Evolutionary conservation across 2,329 filamentous ascomycete species (phyloP).

Genomic region (Hypoxylon sp.): DNA sequence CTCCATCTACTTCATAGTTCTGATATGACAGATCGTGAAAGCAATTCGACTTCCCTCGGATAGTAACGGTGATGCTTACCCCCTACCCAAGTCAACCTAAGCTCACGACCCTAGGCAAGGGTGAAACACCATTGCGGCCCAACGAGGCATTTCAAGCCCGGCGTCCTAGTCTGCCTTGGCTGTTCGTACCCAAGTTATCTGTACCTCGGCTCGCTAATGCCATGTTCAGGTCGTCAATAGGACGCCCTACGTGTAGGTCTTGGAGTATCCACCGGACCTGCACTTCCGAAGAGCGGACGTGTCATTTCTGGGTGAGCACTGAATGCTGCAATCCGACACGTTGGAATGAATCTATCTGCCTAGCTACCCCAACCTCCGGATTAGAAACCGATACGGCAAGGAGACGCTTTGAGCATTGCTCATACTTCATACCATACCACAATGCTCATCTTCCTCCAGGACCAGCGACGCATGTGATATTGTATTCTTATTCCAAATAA

Average conservation of each 20-base stretch:
- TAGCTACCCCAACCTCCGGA: too few relatives aligned
- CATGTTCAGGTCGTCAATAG: conserved; percentile 5
- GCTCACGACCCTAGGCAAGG: conserved; percentile 17
- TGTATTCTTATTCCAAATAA: too few relatives aligned
- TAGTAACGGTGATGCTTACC: conserved; percentile 13
- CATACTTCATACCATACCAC: too few relatives aligned
- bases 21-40: conserved; percentile 12
- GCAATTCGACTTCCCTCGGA: conserved; percentile 11
- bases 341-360: too few relatives aligned
- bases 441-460: too few relatives aligned
- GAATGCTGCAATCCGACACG: conserved; percentile 9
- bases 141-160: conserved; percentile 27
- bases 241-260: conserved; percentile 14
- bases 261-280: conserved; percentile 12
- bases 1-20: too few relatives aligned
- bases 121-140: conserved; percentile 31
- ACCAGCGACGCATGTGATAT: too few relatives aligned
- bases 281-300: conserved; percentile 14
- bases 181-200: conserved; percentile 1
- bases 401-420: too few relatives aligned
- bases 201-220: neutral
- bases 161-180: conserved; percentile 5
- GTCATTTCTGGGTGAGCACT: conserved; percentile 13
- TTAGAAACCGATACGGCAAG: too few relatives aligned
- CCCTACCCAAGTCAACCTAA: conserved; percentile 5